Conservation (phyloP, 352 stramenopile species). For the Phytophthora multivora region DNA sequence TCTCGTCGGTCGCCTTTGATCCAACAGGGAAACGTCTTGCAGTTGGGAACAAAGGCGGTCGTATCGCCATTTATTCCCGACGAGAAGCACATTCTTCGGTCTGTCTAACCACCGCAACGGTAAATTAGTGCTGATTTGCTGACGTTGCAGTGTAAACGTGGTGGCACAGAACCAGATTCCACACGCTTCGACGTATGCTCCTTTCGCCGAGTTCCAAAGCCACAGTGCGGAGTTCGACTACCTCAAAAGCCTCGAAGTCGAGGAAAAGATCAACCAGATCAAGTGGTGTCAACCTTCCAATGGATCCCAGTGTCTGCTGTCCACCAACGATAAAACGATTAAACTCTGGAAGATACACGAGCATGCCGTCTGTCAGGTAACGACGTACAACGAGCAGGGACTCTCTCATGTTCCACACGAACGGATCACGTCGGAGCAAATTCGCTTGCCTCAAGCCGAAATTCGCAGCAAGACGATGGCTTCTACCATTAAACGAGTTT, state of each 20-base stretch:
- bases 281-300: conserved; percentile 91
- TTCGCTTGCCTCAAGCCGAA: conserved; percentile 57
- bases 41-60: conserved; percentile 91
- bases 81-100: conserved; percentile 23
- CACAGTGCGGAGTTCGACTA: conserved; percentile 98
- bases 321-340: conserved; percentile 98
- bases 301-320: conserved; percentile 92
- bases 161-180: conserved; percentile 35
- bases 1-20: neutral
- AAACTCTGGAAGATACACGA: conserved; percentile 96
- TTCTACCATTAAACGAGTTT: conserved; percentile 86
- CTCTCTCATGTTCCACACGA: conserved; percentile 29
- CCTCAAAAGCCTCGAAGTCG: conserved; percentile 97
- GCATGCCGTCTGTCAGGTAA: conserved; percentile 74
- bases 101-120: conserved; percentile 6
- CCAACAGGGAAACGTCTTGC: neutral
- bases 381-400: conserved; percentile 67
- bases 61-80: conserved; percentile 90
- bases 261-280: conserved; percentile 98
- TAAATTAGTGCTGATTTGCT: neutral
- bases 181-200: conserved; percentile 38
- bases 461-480: conserved; percentile 64
- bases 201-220: conserved; percentile 95
- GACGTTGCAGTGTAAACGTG: neutral
- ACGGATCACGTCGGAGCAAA: conserved; percentile 38